Percentiles rank a stretch among this genome's conserved stretches.
These are phyloP conservation scores for Cladophialophora immunda DNA, from an alignment of 2,329 filamentous ascomycete species.

Conservation along the genomic window DNA sequence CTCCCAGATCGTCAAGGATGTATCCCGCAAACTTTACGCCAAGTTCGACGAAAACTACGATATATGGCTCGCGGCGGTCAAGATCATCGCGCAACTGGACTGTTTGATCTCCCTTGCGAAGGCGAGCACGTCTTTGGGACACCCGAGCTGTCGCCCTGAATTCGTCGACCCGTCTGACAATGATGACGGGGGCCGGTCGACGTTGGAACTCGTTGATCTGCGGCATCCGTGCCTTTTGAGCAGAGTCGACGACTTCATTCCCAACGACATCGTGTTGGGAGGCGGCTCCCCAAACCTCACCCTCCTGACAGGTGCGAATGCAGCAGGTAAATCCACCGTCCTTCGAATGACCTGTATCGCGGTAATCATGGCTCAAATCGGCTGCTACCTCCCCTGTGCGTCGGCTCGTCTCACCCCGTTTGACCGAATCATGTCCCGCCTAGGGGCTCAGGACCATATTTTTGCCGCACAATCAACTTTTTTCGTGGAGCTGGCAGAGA, in stretches of 20 bases:
- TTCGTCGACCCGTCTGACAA: slow-evolving; percentile 78
- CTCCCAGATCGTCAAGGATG: slow-evolving; percentile 86
- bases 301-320: slow-evolving; percentile 93
- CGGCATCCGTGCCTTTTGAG: slow-evolving; percentile 94
- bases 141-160: slow-evolving; percentile 86
- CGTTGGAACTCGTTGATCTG: slow-evolving; percentile 90
- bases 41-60: slow-evolving; percentile 89
- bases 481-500: slow-evolving; percentile 96
- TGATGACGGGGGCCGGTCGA: slow-evolving; percentile 63
- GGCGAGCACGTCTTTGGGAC: slow-evolving; percentile 81
- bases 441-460: slow-evolving; percentile 98
- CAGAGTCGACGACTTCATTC: slow-evolving; percentile 91
- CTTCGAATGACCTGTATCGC: slow-evolving; percentile 96
- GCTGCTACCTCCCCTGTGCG: slow-evolving; percentile 86
- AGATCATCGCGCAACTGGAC: slow-evolving; percentile 89
- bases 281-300: slow-evolving; percentile 84
- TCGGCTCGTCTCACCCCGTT: slow-evolving; percentile 87
- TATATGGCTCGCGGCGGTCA: slow-evolving; percentile 87
- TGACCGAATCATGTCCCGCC: slow-evolving; percentile 97
- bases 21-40: slow-evolving; percentile 81
- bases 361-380: slow-evolving; percentile 96
- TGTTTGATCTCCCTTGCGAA: slow-evolving; percentile 93
- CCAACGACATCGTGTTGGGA: slow-evolving; percentile 89
- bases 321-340: slow-evolving; percentile 95
- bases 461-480: slow-evolving; percentile 98